Evolutionary conservation across 768 basidiomycete genomes (phyloP), one percentile per base, ranked within the genome.

Genomic region (Gymnopilus dilepis): DNA sequence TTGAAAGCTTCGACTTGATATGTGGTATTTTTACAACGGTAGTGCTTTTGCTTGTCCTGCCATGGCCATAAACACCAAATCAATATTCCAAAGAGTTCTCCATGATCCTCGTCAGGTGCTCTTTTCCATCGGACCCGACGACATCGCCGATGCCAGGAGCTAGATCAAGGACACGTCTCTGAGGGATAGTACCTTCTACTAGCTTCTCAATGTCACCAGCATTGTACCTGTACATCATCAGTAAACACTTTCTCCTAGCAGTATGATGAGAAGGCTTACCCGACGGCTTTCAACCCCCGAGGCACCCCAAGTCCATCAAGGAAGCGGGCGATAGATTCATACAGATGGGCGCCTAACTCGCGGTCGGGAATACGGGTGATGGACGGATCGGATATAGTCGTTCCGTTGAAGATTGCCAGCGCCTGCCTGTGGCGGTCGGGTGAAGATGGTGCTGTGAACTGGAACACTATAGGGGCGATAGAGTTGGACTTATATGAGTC

Each of bases 371-470:
- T 87, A 37, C 86, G 84, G 3, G 82, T 77, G 66, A 94, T 87
- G 2, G 86, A 84, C 13, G 91, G 84, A 76, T 92, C 88, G 1
- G 87, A 80, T n/a, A 80, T 72, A 24, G 82, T 86, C 0, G 86
- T 86, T 58, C 78, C 74, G 41, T 82, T 86, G 82, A 97, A 98
- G 68, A 97, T 88, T 2, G 91, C 88, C 15, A 96, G 83, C 1
- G 89, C 93, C 74, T 94, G 88, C 45, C 96, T 89, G 76, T 99
- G 96, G 42, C 95, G 90, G 62, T 90, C 87, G 2, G 95, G 94
- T 0, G 94, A 89, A 4, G 96, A 96, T 6, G 97, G 95, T 0
- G 97, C 91, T 7, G 97, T 98, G 76, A 96, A 98, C 70, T 91
- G 86, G 83, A 99, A 98, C 43, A 98, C 97, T 85, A 52, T 17